phyloP scores from a whole-genome alignment of 73 alveolate species.

The Stentor coeruleus region DNA sequence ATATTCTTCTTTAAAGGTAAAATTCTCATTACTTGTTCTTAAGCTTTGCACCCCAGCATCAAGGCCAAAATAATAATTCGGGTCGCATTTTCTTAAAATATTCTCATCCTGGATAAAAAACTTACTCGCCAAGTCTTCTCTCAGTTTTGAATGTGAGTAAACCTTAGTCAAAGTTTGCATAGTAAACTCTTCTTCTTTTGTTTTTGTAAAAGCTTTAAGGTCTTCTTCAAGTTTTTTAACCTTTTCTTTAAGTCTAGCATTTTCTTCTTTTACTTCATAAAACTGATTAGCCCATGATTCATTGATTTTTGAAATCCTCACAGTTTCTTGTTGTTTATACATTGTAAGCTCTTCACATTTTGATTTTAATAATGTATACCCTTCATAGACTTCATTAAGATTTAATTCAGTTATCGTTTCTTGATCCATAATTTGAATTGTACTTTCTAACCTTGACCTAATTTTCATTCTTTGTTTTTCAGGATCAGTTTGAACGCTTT shows the following conservation, averaged over 20 bases:
- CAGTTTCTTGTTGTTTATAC: neutral
- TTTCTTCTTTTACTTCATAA: conserved; percentile 17
- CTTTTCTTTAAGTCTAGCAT: neutral
- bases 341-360: neutral
- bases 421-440: conserved; percentile 15
- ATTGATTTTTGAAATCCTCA: neutral
- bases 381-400: neutral
- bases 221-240: neutral
- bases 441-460: neutral
- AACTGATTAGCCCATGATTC: conserved; percentile 14
- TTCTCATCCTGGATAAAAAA: conserved; percentile 15
- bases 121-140: neutral
- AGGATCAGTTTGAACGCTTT: conserved; percentile 10
- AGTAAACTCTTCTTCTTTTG: neutral
- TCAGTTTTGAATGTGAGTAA: neutral
- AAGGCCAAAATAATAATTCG: conserved; percentile 14
- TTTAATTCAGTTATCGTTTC: neutral
- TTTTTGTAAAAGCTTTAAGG: neutral
- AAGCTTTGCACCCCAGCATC: neutral
- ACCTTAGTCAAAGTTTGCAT: too few relatives aligned
- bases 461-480: conserved; percentile 1
- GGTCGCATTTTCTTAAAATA: conserved; percentile 15
- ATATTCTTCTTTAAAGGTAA: neutral
- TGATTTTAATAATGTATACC: neutral
- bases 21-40: neutral